Base-by-base conservation (phyloP, 208 protist genomes). In the Spironucleus salmonicida region DNA sequence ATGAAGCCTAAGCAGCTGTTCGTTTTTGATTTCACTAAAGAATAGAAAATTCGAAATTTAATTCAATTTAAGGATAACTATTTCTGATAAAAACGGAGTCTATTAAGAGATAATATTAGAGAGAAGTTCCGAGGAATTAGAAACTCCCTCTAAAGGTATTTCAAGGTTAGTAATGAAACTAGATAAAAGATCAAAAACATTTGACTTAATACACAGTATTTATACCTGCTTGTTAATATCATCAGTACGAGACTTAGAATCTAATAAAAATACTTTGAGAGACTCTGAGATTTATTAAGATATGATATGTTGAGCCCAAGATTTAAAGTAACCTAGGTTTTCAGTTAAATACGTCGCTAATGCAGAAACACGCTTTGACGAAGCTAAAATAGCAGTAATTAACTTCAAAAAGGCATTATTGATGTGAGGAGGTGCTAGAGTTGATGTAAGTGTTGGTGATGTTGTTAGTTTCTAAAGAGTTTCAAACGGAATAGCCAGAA, bases 351-450 rank as follows among this genome's bases (percentile, higher is more conserved):
- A 71, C 15, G 13, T 4, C 2, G 45, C 64, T 15, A 71, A 40
- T 49, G 64, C 4, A 19, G 7, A 42, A n/a, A 71, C 40, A 32
- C 64, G 64, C 38, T 71, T 49, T 29, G 64, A 35, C 13, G 40
- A 40, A 2, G n/a, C 11, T n/a, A 71, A 45, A 32, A 71, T 45
- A 30, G 64, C 32, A 15, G n/a, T 23, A 38, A 71, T 45, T 2
- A 71, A 35, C 64, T 71, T 71, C 32, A 45, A 15, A 35, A 71
- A 71, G 64, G 32, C 64, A 27, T 57, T 2, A 71, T 71, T 45
- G 38, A 71, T 45, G n/a, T 42, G 38, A 11, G n/a, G 64, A n/a
- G 26, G 23, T 23, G 30, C 26, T 7, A 71, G 64, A 49, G n/a
- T 38, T 38, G 30, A 9, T n/a, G 64, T 9, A 71, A 49, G 64